Conservation (phyloP, 805 yeast genomes). For the Metschnikowia bowlesiae region DNA sequence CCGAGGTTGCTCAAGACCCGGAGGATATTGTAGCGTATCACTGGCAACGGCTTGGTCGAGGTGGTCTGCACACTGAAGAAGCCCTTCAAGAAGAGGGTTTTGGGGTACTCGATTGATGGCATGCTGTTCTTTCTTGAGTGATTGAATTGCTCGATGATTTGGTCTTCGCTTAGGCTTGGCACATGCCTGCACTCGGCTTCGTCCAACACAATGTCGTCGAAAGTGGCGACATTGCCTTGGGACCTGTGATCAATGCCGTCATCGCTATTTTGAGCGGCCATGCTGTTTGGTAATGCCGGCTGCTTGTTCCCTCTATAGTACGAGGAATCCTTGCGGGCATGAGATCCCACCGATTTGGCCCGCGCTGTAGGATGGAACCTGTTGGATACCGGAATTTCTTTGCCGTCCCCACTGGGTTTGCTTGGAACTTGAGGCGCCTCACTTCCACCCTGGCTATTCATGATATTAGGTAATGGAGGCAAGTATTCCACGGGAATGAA, state of each 20-base stretch:
- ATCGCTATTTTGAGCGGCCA: conserved; percentile 44
- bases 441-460: conserved; percentile 23
- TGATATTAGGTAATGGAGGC: conserved; percentile 43
- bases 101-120: conserved; percentile 94
- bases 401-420: neutral
- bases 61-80: conserved; percentile 94
- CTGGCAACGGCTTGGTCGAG: conserved; percentile 85
- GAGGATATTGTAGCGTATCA: conserved; percentile 79
- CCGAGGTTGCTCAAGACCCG: conserved; percentile 70
- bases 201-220: conserved; percentile 53
- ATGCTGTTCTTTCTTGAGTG: conserved; percentile 69
- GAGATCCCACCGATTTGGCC: conserved; percentile 80
- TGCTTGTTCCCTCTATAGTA: conserved; percentile 22
- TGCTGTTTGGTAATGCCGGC: conserved; percentile 44
- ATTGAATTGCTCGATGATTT: conserved; percentile 40
- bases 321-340: conserved; percentile 59
- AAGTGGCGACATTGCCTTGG: conserved; percentile 33
- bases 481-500: conserved; percentile 40
- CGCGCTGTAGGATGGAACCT: conserved; percentile 75
- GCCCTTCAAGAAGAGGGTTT: conserved; percentile 85
- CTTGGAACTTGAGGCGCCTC: conserved; percentile 6
- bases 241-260: conserved; percentile 23
- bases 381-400: conserved; percentile 2
- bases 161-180: conserved; percentile 37
- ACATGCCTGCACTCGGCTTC: conserved; percentile 28